Percentiles rank a stretch among this genome's conserved stretches.
Evolutionary conservation across 140 eudicot genomes (phyloP).

Genomic region (Senecio squalidus): DNA sequence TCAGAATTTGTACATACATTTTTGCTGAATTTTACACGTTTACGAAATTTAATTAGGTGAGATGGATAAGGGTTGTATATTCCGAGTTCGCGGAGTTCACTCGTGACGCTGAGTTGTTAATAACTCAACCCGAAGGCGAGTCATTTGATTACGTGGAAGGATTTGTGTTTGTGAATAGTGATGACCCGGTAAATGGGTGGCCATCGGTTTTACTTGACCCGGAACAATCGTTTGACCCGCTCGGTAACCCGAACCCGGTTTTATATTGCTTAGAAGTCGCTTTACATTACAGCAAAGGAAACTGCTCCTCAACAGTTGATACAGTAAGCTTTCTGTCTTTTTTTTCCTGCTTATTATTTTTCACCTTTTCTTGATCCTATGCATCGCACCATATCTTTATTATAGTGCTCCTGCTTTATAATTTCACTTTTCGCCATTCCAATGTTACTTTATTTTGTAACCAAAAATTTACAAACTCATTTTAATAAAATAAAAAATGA

Average conservation of each 20-base stretch:
- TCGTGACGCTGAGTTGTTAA: slow-evolving; percentile 68
- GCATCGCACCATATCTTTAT: slow-evolving; percentile 14
- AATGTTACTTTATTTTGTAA: slow-evolving; percentile 17
- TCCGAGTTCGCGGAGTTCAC: slow-evolving; percentile 68
- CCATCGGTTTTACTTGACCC: slow-evolving; percentile 56
- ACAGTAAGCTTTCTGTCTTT: slow-evolving; percentile 36
- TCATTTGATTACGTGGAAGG: slow-evolving; percentile 91
- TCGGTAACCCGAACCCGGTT: slow-evolving; percentile 44
- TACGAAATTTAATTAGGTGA: slow-evolving; percentile 52
- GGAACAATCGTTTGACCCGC: slow-evolving; percentile 55
- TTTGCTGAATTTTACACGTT: slow-evolving; percentile 13
- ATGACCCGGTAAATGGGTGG: slow-evolving; percentile 89
- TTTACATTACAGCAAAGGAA: slow-evolving; percentile 50
- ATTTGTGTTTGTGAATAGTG: slow-evolving; percentile 71
- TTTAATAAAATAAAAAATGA: too few species aligned
- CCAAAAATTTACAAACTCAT: not conserved
- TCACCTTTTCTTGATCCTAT: slow-evolving; percentile 21
- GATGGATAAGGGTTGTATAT: slow-evolving; percentile 93
- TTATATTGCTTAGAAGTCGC: slow-evolving; percentile 83
- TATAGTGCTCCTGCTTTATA: slow-evolving; percentile 29
- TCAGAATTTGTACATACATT: slow-evolving; percentile 9
- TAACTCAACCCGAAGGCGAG: slow-evolving; percentile 44
- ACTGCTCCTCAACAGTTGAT: slow-evolving; percentile 45
- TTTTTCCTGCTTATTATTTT: too few species aligned
- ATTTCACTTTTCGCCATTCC: slow-evolving; percentile 20